These are phyloP conservation scores for Metschnikowia cerradonensis DNA, from an alignment of 805 yeast genomes.

Conservation along the genomic window DNA sequence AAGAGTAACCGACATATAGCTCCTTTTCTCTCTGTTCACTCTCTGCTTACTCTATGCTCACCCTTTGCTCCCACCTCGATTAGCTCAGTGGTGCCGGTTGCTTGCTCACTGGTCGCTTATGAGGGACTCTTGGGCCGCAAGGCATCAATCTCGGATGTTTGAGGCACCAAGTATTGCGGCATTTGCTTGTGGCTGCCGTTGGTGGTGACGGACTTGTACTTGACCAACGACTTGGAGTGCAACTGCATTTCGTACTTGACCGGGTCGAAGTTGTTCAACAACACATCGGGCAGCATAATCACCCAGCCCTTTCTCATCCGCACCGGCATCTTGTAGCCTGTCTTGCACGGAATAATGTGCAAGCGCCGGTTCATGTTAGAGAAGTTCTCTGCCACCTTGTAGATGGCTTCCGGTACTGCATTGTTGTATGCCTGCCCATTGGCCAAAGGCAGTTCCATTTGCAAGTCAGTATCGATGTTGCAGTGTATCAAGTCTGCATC, in stretches of 20 bases:
- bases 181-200: slow-evolving; percentile 29
- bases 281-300: slow-evolving; percentile 76
- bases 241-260: slow-evolving; percentile 29
- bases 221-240: slow-evolving; percentile 28
- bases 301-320: slow-evolving; percentile 87
- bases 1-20: neutral
- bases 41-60: neutral
- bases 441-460: slow-evolving; percentile 46
- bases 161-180: slow-evolving; percentile 55
- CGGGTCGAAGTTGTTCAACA: slow-evolving; percentile 62
- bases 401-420: slow-evolving; percentile 64
- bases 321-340: slow-evolving; percentile 62
- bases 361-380: slow-evolving; percentile 76
- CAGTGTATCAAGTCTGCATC: slow-evolving; percentile 87
- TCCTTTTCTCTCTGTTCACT: neutral
- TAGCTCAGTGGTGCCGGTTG: no score
- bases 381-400: slow-evolving; percentile 83
- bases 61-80: no score
- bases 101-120: neutral
- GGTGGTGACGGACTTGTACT: slow-evolving; percentile 14
- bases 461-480: slow-evolving; percentile 85
- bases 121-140: slow-evolving; percentile 81
- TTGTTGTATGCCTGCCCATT: slow-evolving; percentile 13
- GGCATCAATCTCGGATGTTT: slow-evolving; percentile 67
- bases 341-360: slow-evolving; percentile 75